These are phyloP conservation scores for Helminthosporium solani DNA, from an alignment of 2,329 filamentous ascomycete species.

Conservation along the genomic window DNA sequence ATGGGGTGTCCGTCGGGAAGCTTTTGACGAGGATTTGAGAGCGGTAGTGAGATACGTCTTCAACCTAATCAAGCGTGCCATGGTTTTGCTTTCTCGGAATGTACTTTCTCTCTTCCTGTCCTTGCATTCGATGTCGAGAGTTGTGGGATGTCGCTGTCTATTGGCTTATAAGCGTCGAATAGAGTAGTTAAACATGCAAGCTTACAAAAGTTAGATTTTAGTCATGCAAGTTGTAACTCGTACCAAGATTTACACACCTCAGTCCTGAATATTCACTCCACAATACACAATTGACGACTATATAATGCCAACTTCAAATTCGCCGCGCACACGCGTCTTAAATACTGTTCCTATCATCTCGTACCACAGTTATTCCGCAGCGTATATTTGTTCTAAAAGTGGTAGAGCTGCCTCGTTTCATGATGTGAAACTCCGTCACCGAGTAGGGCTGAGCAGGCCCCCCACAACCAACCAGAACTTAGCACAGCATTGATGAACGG, in stretches of 20 bases:
- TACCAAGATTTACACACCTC: background rate
- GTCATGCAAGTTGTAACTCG: background rate
- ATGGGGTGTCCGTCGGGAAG: background rate
- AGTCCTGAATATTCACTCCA: background rate
- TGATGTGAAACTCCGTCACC: background rate
- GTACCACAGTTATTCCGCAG: background rate
- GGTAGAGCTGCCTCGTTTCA: background rate
- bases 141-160: no score
- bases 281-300: background rate
- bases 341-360: background rate
- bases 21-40: background rate
- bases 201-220: no score
- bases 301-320: no score
- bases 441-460: background rate
- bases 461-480: background rate
- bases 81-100: no score
- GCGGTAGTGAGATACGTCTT: background rate
- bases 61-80: background rate
- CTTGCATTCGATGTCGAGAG: no score
- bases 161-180: no score
- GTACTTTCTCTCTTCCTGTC: background rate
- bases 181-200: no score
- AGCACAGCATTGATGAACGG: background rate
- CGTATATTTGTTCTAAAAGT: background rate
- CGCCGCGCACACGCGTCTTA: background rate